Conservation (phyloP, 257 asterid species). For the Ehretia macrophylla region DNA sequence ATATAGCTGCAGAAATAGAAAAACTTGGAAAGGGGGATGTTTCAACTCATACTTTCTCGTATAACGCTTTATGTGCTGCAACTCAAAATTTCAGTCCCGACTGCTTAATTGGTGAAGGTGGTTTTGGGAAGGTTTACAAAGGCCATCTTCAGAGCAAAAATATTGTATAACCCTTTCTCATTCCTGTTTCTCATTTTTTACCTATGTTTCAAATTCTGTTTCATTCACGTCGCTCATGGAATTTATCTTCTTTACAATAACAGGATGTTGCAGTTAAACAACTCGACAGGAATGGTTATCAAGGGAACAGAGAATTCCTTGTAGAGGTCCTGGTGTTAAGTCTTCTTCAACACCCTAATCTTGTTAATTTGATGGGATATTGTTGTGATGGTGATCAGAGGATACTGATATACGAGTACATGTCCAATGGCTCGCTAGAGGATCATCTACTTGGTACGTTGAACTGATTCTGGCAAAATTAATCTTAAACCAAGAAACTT, state of each 20-base stretch:
- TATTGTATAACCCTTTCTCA: conserved; percentile 23
- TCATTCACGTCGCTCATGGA: background rate
- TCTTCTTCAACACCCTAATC: conserved; percentile 51
- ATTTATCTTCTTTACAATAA: background rate
- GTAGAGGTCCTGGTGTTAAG: conserved; percentile 53
- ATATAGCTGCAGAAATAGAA: conserved; percentile 54
- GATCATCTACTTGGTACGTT: conserved; percentile 6
- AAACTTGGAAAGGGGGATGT: conserved; percentile 57
- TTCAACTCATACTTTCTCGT: conserved; percentile 40
- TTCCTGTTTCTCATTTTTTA: background rate
- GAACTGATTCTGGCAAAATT: no score
- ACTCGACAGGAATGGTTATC: conserved; percentile 56
- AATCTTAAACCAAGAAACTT: no score
- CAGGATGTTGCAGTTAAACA: conserved; percentile 62
- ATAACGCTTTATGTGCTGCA: conserved; percentile 35
- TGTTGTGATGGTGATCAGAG: conserved; percentile 63
- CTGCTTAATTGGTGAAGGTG: conserved; percentile 56
- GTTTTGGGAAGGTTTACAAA: conserved; percentile 61
- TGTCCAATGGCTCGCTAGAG: conserved; percentile 53
- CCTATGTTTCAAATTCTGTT: background rate
- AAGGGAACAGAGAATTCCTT: conserved; percentile 58
- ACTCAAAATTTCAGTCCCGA: conserved; percentile 38
- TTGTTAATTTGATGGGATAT: conserved; percentile 54
- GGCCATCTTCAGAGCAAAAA: conserved; percentile 38
- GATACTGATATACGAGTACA: conserved; percentile 45